Conservation (phyloP, 2,329 filamentous ascomycete species). For the Zopfia rhizophila region DNA sequence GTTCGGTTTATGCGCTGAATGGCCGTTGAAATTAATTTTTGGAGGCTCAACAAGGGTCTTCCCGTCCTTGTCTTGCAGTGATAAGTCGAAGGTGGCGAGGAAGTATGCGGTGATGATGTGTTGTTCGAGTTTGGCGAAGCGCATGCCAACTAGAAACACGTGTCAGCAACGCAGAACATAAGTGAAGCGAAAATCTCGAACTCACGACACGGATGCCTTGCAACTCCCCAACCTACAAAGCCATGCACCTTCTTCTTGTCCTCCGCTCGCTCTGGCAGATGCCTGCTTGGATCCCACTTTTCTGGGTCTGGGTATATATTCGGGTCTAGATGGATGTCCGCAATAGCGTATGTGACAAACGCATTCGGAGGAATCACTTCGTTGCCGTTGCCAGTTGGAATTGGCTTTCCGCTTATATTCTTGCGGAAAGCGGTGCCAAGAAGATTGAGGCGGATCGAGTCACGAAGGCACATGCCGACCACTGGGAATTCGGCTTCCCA, state of each 20-base stretch:
- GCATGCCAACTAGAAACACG: conserved; percentile 35
- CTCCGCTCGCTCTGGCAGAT: conserved; percentile 59
- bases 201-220: conserved; percentile 56
- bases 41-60: conserved; percentile 42
- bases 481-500: conserved; percentile 67
- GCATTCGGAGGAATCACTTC: conserved; percentile 63
- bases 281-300: conserved; percentile 63
- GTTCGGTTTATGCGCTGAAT: conserved; percentile 55
- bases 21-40: conserved; percentile 47
- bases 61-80: conserved; percentile 55
- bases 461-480: conserved; percentile 63
- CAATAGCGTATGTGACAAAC: conserved; percentile 58
- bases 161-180: conserved; percentile 11
- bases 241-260: conserved; percentile 55
- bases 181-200: conserved; percentile 31
- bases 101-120: conserved; percentile 63
- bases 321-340: conserved; percentile 62
- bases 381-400: conserved; percentile 57
- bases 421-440: conserved; percentile 62
- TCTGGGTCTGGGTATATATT: conserved; percentile 60
- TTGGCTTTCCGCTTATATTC: conserved; percentile 59
- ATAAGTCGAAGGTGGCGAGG: conserved; percentile 61
- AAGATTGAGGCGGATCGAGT: conserved; percentile 64
- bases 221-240: conserved; percentile 52
- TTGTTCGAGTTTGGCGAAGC: conserved; percentile 65